Evolutionary conservation across 1,284 basidiomycete species (phyloP).

Genomic region (Malassezia nana): DNA sequence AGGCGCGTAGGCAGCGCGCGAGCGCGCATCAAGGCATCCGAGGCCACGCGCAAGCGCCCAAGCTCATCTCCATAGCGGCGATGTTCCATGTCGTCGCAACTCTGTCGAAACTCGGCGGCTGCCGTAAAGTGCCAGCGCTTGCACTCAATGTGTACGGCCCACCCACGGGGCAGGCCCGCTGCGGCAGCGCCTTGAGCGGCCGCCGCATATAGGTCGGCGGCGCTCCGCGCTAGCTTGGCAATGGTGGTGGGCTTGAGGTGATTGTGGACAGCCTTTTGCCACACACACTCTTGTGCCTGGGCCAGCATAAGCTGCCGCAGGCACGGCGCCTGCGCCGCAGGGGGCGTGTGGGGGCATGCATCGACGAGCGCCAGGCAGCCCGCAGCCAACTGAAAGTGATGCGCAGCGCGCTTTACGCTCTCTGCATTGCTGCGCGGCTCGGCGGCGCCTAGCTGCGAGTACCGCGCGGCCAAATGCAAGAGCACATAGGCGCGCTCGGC

Average conservation of each 20-base stretch:
- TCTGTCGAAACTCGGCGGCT: slow-evolving; percentile 79
- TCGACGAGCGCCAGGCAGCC: slow-evolving; percentile 27
- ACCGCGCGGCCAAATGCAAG: slow-evolving; percentile 28
- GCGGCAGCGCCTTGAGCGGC: slow-evolving; percentile 18
- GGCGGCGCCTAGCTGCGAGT: slow-evolving; percentile 25
- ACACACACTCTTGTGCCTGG: slow-evolving; percentile 92
- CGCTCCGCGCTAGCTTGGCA: slow-evolving; percentile 71
- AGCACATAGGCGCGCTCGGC: slow-evolving; percentile 33
- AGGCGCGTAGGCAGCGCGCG: slow-evolving; percentile 62
- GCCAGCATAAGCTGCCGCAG: slow-evolving; percentile 74
- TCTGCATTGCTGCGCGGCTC: slow-evolving; percentile 34
- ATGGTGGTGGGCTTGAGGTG: slow-evolving; percentile 73
- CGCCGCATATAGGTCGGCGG: slow-evolving; percentile 40
- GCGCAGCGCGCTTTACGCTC: slow-evolving; percentile 36
- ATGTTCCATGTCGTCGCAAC: slow-evolving; percentile 77
- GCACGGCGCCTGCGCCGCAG: slow-evolving; percentile 1
- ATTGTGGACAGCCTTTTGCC: slow-evolving; percentile 81
- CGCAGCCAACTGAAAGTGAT: slow-evolving; percentile 35
- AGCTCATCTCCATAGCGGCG: slow-evolving; percentile 50
- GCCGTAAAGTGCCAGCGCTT: slow-evolving; percentile 80
- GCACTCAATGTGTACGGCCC: slow-evolving; percentile 70
- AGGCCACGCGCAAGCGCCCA: slow-evolving; percentile 32
- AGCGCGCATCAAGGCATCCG: slow-evolving; percentile 59
- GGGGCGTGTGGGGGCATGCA: slow-evolving; percentile 17
- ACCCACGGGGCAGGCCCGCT: slow-evolving; percentile 54